Evolutionary conservation across 352 stramenopile genomes (phyloP).

Genomic region (Elongisporangium undulatum): DNA sequence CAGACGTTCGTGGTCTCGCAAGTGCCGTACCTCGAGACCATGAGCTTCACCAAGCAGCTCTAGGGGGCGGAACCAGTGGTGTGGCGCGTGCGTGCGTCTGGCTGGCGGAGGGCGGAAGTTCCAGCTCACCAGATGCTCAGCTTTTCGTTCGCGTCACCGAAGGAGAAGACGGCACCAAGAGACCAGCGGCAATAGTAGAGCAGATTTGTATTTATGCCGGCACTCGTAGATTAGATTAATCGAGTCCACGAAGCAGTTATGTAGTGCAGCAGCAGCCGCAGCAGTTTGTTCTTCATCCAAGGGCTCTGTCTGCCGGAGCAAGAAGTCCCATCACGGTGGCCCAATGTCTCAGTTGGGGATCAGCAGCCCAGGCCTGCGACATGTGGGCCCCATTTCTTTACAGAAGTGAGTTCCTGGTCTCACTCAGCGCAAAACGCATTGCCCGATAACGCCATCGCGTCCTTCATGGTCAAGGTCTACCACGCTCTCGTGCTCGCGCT

Average conservation of each 20-base stretch:
- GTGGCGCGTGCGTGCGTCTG: background rate
- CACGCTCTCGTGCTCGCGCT: slow-evolving; percentile 8
- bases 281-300: too few species aligned
- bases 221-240: background rate
- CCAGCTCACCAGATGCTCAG: background rate
- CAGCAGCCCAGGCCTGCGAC: background rate
- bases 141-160: background rate
- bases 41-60: slow-evolving; percentile 1
- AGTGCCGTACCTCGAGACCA: slow-evolving; percentile 1
- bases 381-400: background rate
- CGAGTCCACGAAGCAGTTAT: background rate
- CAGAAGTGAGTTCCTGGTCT: too few species aligned
- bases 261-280: too few species aligned
- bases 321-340: too few species aligned
- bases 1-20: background rate
- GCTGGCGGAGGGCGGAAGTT: background rate
- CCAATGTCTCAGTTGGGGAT: background rate
- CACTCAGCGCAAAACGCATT: too few species aligned
- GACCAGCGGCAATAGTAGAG: background rate
- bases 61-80: slow-evolving; percentile 1
- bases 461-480: too few species aligned
- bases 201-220: background rate
- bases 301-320: too few species aligned
- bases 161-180: too few species aligned
- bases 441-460: too few species aligned